Conservation (phyloP, 108 stramenopile species). For the Skeletonema marinoi region DNA sequence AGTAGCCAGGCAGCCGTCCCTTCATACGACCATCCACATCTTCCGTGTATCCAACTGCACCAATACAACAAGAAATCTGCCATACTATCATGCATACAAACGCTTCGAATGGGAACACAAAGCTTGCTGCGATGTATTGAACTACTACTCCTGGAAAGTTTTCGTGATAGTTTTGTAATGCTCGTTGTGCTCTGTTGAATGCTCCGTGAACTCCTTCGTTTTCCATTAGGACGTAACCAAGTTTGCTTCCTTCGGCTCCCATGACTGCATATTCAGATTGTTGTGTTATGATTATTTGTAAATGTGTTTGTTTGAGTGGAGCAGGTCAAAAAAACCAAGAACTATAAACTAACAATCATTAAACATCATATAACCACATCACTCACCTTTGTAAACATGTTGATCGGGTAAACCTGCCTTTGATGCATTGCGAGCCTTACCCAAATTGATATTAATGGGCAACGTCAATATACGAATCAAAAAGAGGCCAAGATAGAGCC, state of each 20-base stretch:
- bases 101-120: constrained; percentile 15
- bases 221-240: constrained; percentile 40
- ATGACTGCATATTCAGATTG: neutral
- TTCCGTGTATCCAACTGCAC: neutral
- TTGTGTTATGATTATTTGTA: neutral
- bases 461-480: constrained; percentile 2
- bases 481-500: constrained; percentile 20
- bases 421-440: constrained; percentile 15
- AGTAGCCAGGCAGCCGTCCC: neutral
- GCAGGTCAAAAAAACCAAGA: neutral
- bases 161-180: constrained; percentile 28
- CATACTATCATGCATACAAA: neutral
- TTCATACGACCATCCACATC: neutral
- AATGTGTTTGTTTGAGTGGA: neutral
- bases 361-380: neutral
- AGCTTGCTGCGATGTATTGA: constrained; percentile 14
- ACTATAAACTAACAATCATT: neutral
- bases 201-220: constrained; percentile 11
- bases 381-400: constrained; percentile 31
- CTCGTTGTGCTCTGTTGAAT: constrained; percentile 34
- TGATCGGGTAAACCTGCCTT: constrained; percentile 27
- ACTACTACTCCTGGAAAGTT: constrained; percentile 9
- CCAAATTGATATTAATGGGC: constrained; percentile 14
- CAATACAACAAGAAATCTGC: neutral
- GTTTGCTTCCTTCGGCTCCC: constrained; percentile 10